Base-by-base conservation (phyloP, 2,329 filamentous ascomycete species). In the Diaporthe sp. region DNA sequence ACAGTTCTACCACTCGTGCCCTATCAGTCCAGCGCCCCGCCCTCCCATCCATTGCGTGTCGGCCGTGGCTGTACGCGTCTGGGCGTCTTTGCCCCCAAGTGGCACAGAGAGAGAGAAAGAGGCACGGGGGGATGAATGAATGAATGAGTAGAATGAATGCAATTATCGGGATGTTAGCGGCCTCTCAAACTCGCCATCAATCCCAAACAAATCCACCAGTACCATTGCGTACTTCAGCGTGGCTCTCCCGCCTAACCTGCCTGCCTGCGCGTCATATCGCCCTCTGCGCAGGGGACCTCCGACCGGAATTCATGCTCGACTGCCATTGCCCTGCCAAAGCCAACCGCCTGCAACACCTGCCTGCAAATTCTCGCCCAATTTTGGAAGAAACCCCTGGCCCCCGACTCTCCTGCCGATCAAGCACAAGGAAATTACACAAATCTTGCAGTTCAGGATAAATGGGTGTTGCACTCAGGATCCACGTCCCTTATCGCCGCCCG, bases 351-450 rank as follows among this genome's bases (percentile, higher is more conserved):
- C 64, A 68, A 54, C 33, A 33, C 12, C 28, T 42, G 50, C 52
- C 35, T 70, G 67, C 47, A 57, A 28, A 42, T 50, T 50, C 42
- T 67, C 45, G 61, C 42, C 42, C 45, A 50, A 67, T 50, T 52
- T 67, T 17, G 38, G 42, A 50, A 50, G 42, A 30, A 35, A 35
- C 42, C 61, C 61, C 42, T 35, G 61, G 42, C 45, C 50, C 50
- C 67, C 19, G 30, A 33, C 52, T 17, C 30, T 61, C 54, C 42
- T 71, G 69, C 69, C 54, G 55, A 71, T 71, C 69, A 71, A 61
- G 69, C 54, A 57, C 22, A 61, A 61, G 35, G 69, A 71, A 71
- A 71, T 71, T 71, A 19, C 40, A 47, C 61, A 67, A 67, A 67
- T 67, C 61, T 67, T 67, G 61, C 61, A n/a, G 42, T 67, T 67